phyloP scores from a whole-genome alignment of 352 stramenopile genomes.

The Globisporangium mamillatum region DNA sequence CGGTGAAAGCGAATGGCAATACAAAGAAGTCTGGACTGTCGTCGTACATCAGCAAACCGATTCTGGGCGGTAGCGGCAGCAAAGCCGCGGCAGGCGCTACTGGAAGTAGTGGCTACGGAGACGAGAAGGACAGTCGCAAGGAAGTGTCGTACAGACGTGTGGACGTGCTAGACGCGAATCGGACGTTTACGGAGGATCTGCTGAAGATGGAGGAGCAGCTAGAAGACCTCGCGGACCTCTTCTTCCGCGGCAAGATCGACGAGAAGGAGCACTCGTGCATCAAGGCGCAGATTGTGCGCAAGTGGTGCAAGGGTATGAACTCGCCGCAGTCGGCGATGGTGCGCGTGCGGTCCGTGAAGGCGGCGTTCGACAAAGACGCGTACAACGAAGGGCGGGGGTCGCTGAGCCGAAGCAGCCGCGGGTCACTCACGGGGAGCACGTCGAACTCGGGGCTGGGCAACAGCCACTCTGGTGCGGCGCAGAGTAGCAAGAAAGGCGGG shows the following conservation, averaged over 20 bases:
- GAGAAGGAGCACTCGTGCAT: constrained; percentile 86
- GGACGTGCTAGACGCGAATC: constrained; percentile 68
- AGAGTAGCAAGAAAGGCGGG: constrained; percentile 25
- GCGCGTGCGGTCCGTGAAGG: constrained; percentile 63
- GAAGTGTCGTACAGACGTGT: constrained; percentile 65
- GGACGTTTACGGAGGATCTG: constrained; percentile 59
- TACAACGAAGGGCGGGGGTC: constrained; percentile 15
- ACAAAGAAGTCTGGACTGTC: constrained; percentile 31
- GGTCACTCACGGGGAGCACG: constrained; percentile 24
- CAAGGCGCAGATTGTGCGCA: constrained; percentile 75
- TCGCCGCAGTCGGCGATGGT: constrained; percentile 77
- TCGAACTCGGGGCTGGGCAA: constrained; percentile 21
- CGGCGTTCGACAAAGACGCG: constrained; percentile 29
- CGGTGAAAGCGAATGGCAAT: constrained; percentile 23
- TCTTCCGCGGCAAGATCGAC: constrained; percentile 74
- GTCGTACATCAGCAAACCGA: constrained; percentile 69
- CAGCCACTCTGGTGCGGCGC: constrained; percentile 14
- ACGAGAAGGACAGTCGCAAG: constrained; percentile 42
- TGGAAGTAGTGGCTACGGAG: constrained; percentile 16
- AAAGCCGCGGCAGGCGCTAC: constrained; percentile 16
- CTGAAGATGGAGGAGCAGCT: constrained; percentile 83
- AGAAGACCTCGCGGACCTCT: constrained; percentile 68
- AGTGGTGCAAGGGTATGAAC: constrained; percentile 80
- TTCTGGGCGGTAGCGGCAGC: constrained; percentile 27
- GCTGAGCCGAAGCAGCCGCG: constrained; percentile 21